A percentile compares a stretch with the other conserved stretches of the same genome.
These are phyloP conservation scores for Diaporthe citrichinensis DNA, from an alignment of 2,329 filamentous ascomycete species.

Conservation along the genomic window DNA sequence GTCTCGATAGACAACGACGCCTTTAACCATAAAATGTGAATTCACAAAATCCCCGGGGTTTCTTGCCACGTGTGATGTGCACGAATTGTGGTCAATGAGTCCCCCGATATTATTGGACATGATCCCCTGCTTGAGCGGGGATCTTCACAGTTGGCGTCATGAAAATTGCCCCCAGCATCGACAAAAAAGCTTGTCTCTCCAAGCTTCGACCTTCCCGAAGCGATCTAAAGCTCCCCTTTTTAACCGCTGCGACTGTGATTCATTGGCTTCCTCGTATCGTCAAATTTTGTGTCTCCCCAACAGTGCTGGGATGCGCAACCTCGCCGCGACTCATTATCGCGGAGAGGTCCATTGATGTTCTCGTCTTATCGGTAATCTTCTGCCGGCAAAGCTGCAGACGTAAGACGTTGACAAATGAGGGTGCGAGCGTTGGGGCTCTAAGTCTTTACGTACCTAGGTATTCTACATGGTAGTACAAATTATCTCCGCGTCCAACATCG, in stretches of 20 bases:
- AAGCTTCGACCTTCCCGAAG: constrained; percentile 21
- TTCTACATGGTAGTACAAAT: not conserved
- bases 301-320: not conserved
- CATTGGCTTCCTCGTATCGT: not conserved
- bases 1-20: too few relatives aligned
- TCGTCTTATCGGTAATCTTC: constrained; percentile 17
- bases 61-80: too few relatives aligned
- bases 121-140: not conserved
- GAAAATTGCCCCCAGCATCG: not conserved
- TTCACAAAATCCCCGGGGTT: too few relatives aligned
- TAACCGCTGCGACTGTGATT: not conserved
- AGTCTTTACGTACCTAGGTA: not conserved
- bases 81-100: not conserved
- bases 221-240: not conserved
- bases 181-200: not conserved
- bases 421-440: not conserved
- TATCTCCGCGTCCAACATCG: not conserved
- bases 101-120: not conserved
- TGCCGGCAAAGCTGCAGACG: not conserved
- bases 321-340: not conserved
- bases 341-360: not conserved
- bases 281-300: not conserved
- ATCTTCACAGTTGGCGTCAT: too few relatives aligned
- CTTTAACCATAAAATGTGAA: too few relatives aligned
- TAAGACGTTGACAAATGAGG: not conserved